Evolutionary conservation across 257 asterid species (phyloP).

Genomic region (Apocynum venetum): DNA sequence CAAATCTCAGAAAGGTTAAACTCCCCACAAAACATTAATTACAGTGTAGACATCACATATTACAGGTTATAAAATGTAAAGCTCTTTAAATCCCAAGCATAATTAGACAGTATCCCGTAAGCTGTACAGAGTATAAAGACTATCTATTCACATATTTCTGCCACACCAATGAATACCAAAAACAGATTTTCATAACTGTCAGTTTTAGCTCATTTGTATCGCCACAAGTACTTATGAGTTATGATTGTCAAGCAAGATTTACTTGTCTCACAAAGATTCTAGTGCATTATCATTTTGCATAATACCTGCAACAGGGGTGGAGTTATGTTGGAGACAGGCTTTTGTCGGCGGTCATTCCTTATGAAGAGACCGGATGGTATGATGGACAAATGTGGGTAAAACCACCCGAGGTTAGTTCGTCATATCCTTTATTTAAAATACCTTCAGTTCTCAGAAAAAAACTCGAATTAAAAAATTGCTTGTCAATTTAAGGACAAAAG

Average conservation of each 20-base stretch:
- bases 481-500: background rate
- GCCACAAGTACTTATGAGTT: background rate
- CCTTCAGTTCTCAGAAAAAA: constrained; percentile 1
- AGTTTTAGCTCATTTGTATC: background rate
- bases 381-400: constrained; percentile 98
- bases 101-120: background rate
- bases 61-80: background rate
- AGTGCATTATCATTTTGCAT: background rate
- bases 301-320: constrained; percentile 58
- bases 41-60: background rate
- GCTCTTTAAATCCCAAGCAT: background rate
- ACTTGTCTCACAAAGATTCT: background rate
- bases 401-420: constrained; percentile 76
- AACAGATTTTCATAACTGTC: background rate
- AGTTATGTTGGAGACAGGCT: constrained; percentile 91
- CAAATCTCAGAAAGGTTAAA: background rate
- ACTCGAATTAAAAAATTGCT: background rate
- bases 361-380: constrained; percentile 93
- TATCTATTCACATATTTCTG: background rate
- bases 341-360: constrained; percentile 79
- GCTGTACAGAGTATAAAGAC: too few species aligned
- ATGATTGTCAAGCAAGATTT: background rate
- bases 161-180: background rate
- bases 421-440: background rate
- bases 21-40: background rate